Evolutionary conservation across 2,329 filamentous ascomycete genomes (phyloP).

Genomic region (Trichoderma koningiopsis): DNA sequence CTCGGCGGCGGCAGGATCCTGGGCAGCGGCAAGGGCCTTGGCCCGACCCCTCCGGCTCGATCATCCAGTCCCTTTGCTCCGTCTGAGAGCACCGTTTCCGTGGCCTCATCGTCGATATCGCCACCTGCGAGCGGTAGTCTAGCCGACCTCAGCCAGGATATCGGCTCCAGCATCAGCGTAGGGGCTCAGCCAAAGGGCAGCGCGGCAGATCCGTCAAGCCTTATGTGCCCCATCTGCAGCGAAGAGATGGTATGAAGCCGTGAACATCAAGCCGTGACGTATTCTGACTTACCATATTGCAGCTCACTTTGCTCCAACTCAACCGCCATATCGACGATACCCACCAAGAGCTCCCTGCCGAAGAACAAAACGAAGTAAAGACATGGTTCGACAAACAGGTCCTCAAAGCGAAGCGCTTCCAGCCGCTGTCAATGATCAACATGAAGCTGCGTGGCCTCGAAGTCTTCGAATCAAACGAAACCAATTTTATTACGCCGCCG

Average conservation of each 20-base stretch:
- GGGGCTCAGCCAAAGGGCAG: constrained; percentile 56
- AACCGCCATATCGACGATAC: constrained; percentile 84
- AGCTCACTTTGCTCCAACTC: constrained; percentile 90
- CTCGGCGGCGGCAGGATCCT: constrained; percentile 90
- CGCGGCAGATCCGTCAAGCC: constrained; percentile 55
- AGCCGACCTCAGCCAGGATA: constrained; percentile 73
- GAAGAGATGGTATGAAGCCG: constrained; percentile 84
- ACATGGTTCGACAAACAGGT: constrained; percentile 97
- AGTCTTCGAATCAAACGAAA: constrained; percentile 90
- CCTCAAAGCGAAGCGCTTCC: constrained; percentile 88
- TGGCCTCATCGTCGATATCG: constrained; percentile 72
- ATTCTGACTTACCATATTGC: constrained; percentile 21
- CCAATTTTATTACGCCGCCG: constrained; percentile 44
- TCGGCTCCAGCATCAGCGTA: constrained; percentile 78
- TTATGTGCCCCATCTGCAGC: constrained; percentile 96
- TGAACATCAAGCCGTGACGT: neutral
- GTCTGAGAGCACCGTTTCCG: constrained; percentile 74
- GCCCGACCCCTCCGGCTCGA: constrained; percentile 57
- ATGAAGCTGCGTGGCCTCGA: constrained; percentile 92
- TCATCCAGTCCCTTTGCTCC: constrained; percentile 54
- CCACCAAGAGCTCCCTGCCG: constrained; percentile 85
- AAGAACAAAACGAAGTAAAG: constrained; percentile 91
- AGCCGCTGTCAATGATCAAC: constrained; percentile 86
- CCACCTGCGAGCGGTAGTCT: constrained; percentile 61
- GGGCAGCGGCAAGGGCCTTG: constrained; percentile 81